Evolutionary conservation across 202 grass and related monocot species (phyloP).

Genomic region (Zizania palustris): DNA sequence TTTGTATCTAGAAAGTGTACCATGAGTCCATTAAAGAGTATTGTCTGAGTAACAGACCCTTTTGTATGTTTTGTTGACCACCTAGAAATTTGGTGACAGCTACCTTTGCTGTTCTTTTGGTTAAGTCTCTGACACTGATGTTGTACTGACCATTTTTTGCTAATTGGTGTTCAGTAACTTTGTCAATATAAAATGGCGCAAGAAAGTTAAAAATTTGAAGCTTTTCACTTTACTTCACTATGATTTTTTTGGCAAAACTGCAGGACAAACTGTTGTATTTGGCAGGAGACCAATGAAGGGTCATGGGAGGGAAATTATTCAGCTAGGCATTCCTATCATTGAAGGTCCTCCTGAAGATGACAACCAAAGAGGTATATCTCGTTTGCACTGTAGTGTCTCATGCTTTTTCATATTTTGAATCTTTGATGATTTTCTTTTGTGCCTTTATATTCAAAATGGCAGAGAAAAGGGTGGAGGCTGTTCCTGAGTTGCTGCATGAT

Average conservation of each 20-base stretch:
- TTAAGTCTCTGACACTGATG: neutral
- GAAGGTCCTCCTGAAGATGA: conserved; percentile 76
- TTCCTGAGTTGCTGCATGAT: conserved; percentile 74
- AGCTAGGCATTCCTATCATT: conserved; percentile 69
- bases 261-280: conserved; percentile 71
- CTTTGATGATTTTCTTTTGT: conserved; percentile 26
- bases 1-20: conserved; percentile 18
- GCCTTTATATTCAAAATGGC: conserved; percentile 39
- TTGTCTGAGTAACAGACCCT: neutral
- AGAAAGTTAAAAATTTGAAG: neutral
- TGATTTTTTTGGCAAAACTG: conserved; percentile 45
- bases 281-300: conserved; percentile 85
- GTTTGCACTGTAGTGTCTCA: conserved; percentile 22
- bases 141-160: conserved; percentile 13
- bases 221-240: conserved; percentile 27
- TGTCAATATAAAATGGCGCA: conserved; percentile 1
- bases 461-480: conserved; percentile 72
- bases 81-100: neutral
- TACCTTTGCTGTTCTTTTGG: neutral
- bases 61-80: neutral
- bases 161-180: conserved; percentile 19
- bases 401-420: conserved; percentile 35
- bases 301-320: conserved; percentile 92
- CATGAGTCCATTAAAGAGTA: neutral
- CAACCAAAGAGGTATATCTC: conserved; percentile 64